Conservation (phyloP, 306 rosid genomes). For the Cajanus cajan region DNA sequence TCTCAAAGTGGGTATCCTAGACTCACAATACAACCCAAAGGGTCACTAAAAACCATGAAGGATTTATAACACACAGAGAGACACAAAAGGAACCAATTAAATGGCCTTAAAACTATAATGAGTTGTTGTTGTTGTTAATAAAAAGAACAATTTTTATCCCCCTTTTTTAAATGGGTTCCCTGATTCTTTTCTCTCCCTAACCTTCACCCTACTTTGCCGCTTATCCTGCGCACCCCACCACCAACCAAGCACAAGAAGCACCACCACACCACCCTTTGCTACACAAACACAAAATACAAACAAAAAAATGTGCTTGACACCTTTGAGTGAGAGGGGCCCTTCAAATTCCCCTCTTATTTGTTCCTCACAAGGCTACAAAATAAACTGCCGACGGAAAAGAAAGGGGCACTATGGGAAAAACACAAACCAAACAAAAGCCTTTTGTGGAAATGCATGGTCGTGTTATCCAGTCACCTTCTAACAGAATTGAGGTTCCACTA, state of each 20-base stretch:
- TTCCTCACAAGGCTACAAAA: constrained; percentile 43
- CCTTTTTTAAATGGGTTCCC: background rate
- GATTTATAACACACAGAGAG: background rate
- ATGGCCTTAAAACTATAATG: constrained; percentile 20
- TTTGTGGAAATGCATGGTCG: constrained; percentile 43
- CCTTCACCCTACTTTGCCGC: constrained; percentile 14
- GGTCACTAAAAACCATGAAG: constrained; percentile 24
- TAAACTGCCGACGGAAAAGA: constrained; percentile 44
- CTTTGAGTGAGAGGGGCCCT: constrained; percentile 33
- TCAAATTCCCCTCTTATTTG: constrained; percentile 20
- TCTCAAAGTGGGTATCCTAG: constrained; percentile 35
- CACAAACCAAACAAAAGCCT: background rate
- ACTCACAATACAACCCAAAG: constrained; percentile 3
- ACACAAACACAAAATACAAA: constrained; percentile 41
- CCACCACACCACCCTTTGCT: constrained; percentile 27
- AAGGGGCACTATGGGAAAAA: constrained; percentile 37
- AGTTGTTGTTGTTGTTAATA: constrained; percentile 13
- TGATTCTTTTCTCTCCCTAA: background rate
- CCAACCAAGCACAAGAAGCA: constrained; percentile 37
- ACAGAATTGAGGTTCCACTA: constrained; percentile 30
- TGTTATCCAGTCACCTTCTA: constrained; percentile 28
- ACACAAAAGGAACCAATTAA: constrained; percentile 6
- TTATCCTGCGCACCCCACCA: constrained; percentile 62
- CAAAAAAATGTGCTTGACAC: constrained; percentile 45
- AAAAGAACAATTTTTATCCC: constrained; percentile 23